Evolutionary conservation across 805 yeast species (phyloP).

Genomic region (Zygoascus bituminiphila): DNA sequence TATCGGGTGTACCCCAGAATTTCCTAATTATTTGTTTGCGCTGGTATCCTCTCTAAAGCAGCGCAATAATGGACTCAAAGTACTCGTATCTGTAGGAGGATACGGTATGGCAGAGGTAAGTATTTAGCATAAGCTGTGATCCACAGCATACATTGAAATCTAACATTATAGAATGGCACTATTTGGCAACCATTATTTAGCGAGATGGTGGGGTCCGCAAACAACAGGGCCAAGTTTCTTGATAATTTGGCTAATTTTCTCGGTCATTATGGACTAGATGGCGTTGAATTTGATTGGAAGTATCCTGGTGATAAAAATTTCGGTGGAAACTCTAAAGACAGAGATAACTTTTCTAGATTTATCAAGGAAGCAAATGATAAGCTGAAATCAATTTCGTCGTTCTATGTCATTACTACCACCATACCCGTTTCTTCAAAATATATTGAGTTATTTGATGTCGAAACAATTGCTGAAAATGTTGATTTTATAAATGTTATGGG

Average conservation of each 20-base stretch:
- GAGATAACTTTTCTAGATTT: not conserved
- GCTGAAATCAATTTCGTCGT: not conserved
- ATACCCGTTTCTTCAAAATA: not conserved
- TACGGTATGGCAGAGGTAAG: not conserved
- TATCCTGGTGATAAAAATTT: not conserved
- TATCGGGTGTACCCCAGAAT: not conserved
- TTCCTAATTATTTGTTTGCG: not conserved
- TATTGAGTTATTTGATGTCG: not conserved
- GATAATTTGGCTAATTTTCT: not conserved
- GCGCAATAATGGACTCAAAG: not conserved
- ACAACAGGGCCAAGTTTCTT: not conserved
- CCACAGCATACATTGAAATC: too few relatives aligned
- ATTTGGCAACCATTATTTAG: not conserved
- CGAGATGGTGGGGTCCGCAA: not conserved
- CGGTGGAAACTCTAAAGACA: not conserved
- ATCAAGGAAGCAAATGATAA: not conserved
- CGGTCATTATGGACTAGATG: not conserved
- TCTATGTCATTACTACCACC: not conserved
- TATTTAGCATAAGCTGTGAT: too few relatives aligned
- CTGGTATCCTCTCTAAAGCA: not conserved
- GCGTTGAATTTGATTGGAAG: not conserved
- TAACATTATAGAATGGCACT: not conserved
- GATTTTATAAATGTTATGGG: not conserved
- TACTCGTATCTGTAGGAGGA: not conserved
- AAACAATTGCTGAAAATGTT: not conserved